phyloP scores from a whole-genome alignment of 148 eudicot species.

The Polygonum aviculare region DNA sequence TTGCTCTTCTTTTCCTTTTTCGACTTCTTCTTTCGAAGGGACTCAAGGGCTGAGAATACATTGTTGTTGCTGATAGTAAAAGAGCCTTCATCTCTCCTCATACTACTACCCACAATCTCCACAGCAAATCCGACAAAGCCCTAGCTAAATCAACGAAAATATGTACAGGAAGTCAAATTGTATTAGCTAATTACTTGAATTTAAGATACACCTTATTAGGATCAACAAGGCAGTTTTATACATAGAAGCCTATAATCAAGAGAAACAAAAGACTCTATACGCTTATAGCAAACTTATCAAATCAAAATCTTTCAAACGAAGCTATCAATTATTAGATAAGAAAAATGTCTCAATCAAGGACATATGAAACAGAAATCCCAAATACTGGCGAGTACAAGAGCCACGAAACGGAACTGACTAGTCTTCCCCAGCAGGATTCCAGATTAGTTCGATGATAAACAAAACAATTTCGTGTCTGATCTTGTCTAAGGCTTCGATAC shows the following conservation, averaged over 20 bases:
- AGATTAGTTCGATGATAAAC: neutral
- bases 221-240: neutral
- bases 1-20: conserved; percentile 55
- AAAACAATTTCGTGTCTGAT: neutral
- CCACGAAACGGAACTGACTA: neutral
- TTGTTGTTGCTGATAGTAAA: conserved; percentile 57
- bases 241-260: neutral
- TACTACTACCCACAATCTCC: conserved; percentile 61
- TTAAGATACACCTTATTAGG: neutral
- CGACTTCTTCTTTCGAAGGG: conserved; percentile 66
- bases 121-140: neutral
- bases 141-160: neutral
- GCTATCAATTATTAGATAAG: neutral
- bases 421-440: neutral
- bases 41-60: conserved; percentile 82
- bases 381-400: too few relatives aligned
- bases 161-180: neutral
- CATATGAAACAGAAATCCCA: neutral
- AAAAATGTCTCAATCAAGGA: neutral
- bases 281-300: too few relatives aligned
- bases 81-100: conserved; percentile 43
- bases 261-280: neutral
- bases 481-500: neutral
- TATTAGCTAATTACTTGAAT: neutral
- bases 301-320: neutral